A percentile compares a stretch with the other conserved stretches of the same genome.
These are phyloP conservation scores for Neurospora tetrasperma DNA, from an alignment of 495 filamentous ascomycete species.

Conservation along the genomic window DNA sequence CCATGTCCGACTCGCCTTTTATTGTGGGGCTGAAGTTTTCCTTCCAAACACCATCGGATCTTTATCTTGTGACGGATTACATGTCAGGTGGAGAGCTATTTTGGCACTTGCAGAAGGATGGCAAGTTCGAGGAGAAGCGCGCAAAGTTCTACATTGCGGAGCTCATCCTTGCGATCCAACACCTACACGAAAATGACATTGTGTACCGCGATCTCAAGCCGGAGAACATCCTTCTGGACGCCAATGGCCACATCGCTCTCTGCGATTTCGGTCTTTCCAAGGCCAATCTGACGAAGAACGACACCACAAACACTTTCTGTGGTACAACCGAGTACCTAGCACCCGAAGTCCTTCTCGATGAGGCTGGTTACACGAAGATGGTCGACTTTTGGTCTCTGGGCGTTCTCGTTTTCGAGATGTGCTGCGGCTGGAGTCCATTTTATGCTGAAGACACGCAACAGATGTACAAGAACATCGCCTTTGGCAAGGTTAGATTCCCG, in stretches of 20 bases:
- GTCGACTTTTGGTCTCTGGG: conserved; percentile 99
- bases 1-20: conserved; percentile 90
- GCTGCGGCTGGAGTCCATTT: conserved; percentile 97
- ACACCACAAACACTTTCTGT: conserved; percentile 98
- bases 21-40: conserved; percentile 98
- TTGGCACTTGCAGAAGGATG: conserved; percentile 97
- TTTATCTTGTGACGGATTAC: conserved; percentile 98
- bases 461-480: conserved; percentile 99
- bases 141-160: conserved; percentile 99
- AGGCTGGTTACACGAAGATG: conserved; percentile 99
- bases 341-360: conserved; percentile 89
- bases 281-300: conserved; percentile 89
- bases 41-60: conserved; percentile 92
- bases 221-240: conserved; percentile 92
- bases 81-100: conserved; percentile 99
- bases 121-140: conserved; percentile 84
- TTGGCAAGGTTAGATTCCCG: conserved; percentile 95
- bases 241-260: conserved; percentile 83
- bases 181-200: conserved; percentile 93
- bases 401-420: conserved; percentile 98
- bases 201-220: conserved; percentile 97
- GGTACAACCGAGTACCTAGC: conserved; percentile 97
- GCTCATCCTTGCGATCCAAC: conserved; percentile 87
- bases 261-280: conserved; percentile 98
- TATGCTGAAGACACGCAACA: conserved; percentile 98